Evolutionary conservation across 192 early-diverging fungal species (phyloP), one percentile per base, ranked within the genome.

Genomic region (Dimargaris cristalligena): DNA sequence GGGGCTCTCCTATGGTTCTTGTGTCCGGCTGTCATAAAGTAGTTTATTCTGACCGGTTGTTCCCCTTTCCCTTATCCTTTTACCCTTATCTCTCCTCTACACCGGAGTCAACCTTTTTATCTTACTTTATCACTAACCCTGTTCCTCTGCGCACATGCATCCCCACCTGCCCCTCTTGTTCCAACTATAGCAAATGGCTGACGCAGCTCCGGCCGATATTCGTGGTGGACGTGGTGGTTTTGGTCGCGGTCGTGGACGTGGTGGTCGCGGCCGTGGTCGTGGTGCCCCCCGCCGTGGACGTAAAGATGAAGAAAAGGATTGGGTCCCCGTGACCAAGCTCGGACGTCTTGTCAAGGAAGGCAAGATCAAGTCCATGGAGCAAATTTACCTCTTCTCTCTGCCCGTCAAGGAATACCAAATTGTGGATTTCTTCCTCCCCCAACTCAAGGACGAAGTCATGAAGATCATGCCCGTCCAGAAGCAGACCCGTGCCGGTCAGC

Each of bases 351-450:
- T 97, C 62, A 92, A 92, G 83, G 94, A 91, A 73, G 83, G 84
- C 77, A 89, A 91, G 78, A 92, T 97, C 85, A 86, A 86, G 81
- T 80, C 83, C 62, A 94, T 97, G 67, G 90, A 97, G 76, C 87
- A 97, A 76, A 85, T 97, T 69, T 97, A 94, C 77, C 73, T 93
- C 60, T 97, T 91, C 83, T 94, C 94, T 45, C 85, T 97, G 61
- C 92, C 94, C 62, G 89, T 97, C 84, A 97, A 97, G 86, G 94
- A 97, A 78, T 97, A 88, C 86, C 94, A 97, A 81, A 89, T 97
- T 62, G 84, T 97, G 67, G 94, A 97, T 72, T 77, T 75, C 71
- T 93, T 97, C 85, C 76, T 97, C 46, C 88, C 89, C 72, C 81
- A 83, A 71, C 84, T 97, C 65, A 92, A 92, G 87, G 94, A 97